phyloP scores from a whole-genome alignment of 2,329 filamentous ascomycete species.

The Teratosphaeriaceae sp. region DNA sequence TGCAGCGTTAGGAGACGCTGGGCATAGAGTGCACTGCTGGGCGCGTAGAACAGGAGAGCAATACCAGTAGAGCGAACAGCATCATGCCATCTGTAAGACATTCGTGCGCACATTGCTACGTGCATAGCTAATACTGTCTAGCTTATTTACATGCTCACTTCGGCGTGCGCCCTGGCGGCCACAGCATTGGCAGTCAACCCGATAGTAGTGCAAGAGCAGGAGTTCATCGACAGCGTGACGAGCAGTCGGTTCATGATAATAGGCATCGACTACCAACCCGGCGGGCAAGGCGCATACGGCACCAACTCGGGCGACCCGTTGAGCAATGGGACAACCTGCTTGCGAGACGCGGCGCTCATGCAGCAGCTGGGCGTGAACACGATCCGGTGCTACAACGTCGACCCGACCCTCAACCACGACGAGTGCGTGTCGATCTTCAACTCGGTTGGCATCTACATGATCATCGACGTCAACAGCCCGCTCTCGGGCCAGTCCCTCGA shows the following conservation, averaged over 20 bases:
- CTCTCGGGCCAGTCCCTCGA: slow-evolving; percentile 51
- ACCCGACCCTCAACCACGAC: slow-evolving; percentile 54
- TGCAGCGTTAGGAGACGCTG: neutral
- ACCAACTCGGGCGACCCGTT: slow-evolving; percentile 48
- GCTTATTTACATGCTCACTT: slow-evolving; percentile 8
- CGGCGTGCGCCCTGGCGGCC: slow-evolving; percentile 6
- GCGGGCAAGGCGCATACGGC: slow-evolving; percentile 53
- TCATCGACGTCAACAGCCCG: slow-evolving; percentile 60
- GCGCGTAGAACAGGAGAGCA: neutral
- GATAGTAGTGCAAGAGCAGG: slow-evolving; percentile 51
- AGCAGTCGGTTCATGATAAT: slow-evolving; percentile 55
- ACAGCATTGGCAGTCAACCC: slow-evolving; percentile 37
- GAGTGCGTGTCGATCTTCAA: slow-evolving; percentile 60
- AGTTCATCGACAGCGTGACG: slow-evolving; percentile 55
- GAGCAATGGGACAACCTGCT: slow-evolving; percentile 50
- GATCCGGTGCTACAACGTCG: slow-evolving; percentile 59
- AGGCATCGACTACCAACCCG: slow-evolving; percentile 60
- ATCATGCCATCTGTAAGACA: neutral
- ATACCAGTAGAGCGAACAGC: neutral
- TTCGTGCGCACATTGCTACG: neutral
- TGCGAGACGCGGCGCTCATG: slow-evolving; percentile 58
- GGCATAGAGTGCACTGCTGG: neutral
- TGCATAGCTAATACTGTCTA: neutral
- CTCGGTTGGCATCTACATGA: slow-evolving; percentile 58
- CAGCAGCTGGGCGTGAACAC: slow-evolving; percentile 59